Conservation (phyloP, 331 rosid species). For the Malus hybrid region DNA sequence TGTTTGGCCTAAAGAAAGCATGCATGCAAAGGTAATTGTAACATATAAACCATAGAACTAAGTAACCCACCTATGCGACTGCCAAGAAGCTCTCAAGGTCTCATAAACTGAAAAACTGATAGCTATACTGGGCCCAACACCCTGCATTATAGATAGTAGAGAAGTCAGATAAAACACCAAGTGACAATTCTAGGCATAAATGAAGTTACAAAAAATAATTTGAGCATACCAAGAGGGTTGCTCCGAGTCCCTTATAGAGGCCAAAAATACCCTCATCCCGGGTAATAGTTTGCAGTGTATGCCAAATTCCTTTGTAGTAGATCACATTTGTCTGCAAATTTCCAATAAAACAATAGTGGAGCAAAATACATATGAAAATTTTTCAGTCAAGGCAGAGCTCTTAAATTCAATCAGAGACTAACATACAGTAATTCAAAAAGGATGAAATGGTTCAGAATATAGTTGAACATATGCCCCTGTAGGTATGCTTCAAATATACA, state of each 20-base stretch:
- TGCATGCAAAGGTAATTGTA: background rate
- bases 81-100: constrained; percentile 76
- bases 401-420: background rate
- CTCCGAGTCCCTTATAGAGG: constrained; percentile 96
- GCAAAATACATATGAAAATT: background rate
- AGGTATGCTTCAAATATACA: background rate
- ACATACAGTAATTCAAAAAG: background rate
- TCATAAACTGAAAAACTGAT: constrained; percentile 94
- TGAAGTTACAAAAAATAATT: constrained; percentile 5
- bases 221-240: constrained; percentile 78
- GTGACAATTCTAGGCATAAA: background rate
- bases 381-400: background rate
- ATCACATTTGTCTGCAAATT: constrained; percentile 62
- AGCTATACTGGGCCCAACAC: constrained; percentile 93
- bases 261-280: constrained; percentile 82
- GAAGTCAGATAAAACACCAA: constrained; percentile 6
- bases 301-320: constrained; percentile 81
- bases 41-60: constrained; percentile 2
- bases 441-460: background rate
- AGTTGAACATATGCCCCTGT: background rate
- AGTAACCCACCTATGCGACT: constrained; percentile 50
- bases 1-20: background rate
- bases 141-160: constrained; percentile 41
- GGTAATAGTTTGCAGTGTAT: constrained; percentile 66
- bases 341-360: constrained; percentile 16